Conservation (phyloP, 1,139 yeast genomes). For the Martiniozyma asiatica region DNA sequence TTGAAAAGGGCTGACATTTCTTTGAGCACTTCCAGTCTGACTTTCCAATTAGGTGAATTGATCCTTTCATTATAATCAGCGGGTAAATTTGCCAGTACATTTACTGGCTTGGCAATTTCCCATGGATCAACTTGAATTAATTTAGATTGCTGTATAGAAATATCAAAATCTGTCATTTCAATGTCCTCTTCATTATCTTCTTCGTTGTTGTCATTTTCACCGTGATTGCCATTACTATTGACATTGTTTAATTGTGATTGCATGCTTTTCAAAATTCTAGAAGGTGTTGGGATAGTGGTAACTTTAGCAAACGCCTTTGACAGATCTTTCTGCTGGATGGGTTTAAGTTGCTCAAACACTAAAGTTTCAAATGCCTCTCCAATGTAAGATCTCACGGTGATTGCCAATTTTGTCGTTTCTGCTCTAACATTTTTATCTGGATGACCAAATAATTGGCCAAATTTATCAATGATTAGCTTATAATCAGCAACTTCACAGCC, state of each 20-base stretch:
- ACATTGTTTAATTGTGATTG: conserved; percentile 5
- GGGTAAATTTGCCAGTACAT: conserved; percentile 58
- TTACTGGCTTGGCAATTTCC: conserved; percentile 44
- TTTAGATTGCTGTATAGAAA: neutral
- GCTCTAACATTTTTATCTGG: conserved; percentile 82
- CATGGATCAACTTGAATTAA: conserved; percentile 14
- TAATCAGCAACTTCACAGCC: conserved; percentile 66
- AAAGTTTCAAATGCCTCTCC: conserved; percentile 52
- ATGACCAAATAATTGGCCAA: conserved; percentile 69
- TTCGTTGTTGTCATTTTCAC: too few species aligned
- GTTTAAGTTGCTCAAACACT: conserved; percentile 65
- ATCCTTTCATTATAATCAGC: conserved; percentile 43
- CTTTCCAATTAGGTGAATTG: conserved; percentile 75
- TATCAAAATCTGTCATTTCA: conserved; percentile 19
- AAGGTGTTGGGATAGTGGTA: conserved; percentile 35
- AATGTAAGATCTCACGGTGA: conserved; percentile 67
- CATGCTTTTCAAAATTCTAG: conserved; percentile 37
- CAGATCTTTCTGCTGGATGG: conserved; percentile 85
- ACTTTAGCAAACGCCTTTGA: conserved; percentile 52
- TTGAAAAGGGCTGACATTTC: conserved; percentile 43
- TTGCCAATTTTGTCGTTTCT: conserved; percentile 60
- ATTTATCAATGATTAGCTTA: conserved; percentile 41
- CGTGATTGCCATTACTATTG: conserved; percentile 9
- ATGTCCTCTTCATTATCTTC: conserved; percentile 10
- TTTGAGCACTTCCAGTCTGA: conserved; percentile 75